phyloP scores from a whole-genome alignment of 148 eudicot genomes.

The Mesembryanthemum crystallinum region DNA sequence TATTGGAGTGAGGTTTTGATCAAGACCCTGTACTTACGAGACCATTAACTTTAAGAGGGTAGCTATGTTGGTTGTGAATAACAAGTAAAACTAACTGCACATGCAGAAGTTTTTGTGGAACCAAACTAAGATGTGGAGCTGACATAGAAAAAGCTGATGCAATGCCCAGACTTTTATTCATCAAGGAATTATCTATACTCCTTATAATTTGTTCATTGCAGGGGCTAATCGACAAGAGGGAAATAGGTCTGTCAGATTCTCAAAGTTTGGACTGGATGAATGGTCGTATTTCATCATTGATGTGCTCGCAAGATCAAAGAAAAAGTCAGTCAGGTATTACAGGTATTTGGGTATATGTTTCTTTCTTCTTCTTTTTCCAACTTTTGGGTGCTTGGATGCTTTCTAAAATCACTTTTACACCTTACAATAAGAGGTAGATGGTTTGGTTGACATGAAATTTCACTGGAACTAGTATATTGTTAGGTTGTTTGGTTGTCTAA shows the following conservation, averaged over 20 bases:
- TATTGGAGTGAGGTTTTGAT: conserved; percentile 3
- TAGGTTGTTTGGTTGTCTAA: too few species aligned
- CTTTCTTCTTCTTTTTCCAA: too few species aligned
- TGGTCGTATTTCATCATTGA: too few species aligned
- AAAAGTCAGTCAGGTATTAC: too few species aligned
- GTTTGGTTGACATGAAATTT: too few species aligned
- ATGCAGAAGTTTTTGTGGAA: not conserved
- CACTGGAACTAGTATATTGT: too few species aligned
- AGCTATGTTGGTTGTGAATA: not conserved
- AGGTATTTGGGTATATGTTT: too few species aligned
- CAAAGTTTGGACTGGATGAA: too few species aligned
- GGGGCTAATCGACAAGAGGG: not conserved
- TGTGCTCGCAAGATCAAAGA: too few species aligned
- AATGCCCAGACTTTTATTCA: not conserved
- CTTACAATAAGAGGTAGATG: too few species aligned
- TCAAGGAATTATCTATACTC: not conserved
- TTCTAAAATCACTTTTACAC: too few species aligned
- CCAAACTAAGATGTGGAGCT: not conserved
- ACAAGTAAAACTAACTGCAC: not conserved
- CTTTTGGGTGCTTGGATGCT: not conserved
- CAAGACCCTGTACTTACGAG: not conserved
- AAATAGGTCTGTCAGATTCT: not conserved
- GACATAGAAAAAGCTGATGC: not conserved
- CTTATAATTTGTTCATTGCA: not conserved
- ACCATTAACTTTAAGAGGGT: not conserved